Base-by-base conservation (phyloP, 2,329 filamentous ascomycete species). In the Trichoderma koningiopsis region DNA sequence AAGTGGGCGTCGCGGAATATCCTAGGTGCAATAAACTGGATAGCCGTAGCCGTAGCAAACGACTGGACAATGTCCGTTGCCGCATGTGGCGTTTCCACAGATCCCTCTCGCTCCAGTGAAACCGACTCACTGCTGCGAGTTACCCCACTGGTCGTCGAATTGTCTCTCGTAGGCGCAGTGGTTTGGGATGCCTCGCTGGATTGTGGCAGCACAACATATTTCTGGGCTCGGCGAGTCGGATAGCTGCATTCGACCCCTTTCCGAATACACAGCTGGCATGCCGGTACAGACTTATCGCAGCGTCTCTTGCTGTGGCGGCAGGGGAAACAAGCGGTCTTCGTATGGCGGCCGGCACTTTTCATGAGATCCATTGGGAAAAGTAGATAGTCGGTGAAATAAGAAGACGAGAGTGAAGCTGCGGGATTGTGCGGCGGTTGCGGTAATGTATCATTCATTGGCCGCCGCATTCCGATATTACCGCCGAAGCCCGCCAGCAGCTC, bases 271-370 rank as follows among this genome's bases (percentile, higher is more conserved):
- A 64, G 33, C 16, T 43, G 33, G 27, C 47, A 64, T 11, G 61
- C n/a, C 7, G 61, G 60, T 27, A 62, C 24, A 43, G 61, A 24
- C 14, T 40, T 64, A 2, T 64, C 61, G 61, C 61, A 64, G 19
- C 61, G 49, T 40, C 49, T 55, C 10, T 64, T 64, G 49, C 49
- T 56, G 19, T 64, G 61, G 2, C 47, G 49, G 19, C 47, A 64
- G 10, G 61, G 52, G 16, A 55, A 64, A 49, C 61, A 64, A 11
- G 47, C 52, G 16, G 27, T 64, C 22, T 19, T 14, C 10, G 31
- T 31, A 19, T 55, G 31, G 27, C 14, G 24, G 22, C 24, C 24
- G 16, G 3, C 16, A 3, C 5, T 16, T 19, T 31, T 22, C 47
- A 16, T 19, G 11, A 6, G 10, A n/a, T 64, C 47, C 47, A 55